Evolutionary conservation across 257 asterid species (phyloP), one percentile per base, ranked within the genome.

Genomic region (Solanum chaucha): DNA sequence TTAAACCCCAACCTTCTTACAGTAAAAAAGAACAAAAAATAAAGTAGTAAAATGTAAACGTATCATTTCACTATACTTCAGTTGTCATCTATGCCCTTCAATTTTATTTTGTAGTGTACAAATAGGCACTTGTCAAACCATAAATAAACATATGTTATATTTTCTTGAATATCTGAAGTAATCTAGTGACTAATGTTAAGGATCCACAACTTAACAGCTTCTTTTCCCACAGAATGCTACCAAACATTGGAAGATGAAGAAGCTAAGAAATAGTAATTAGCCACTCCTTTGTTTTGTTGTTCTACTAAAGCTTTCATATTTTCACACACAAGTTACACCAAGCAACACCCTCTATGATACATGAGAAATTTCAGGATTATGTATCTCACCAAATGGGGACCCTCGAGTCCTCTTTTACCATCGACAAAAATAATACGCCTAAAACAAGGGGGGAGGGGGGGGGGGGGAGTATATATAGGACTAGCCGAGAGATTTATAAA

Each of bases 261-360:
- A 40, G 35, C 59, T 13, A 38, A 75, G 13, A 40, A 75, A 40
- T 40, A 75, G 28, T n/a, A 75, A 40, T 75, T 22, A 40, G 22
- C 59, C n/a, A 40, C 30, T 75, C 59, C 20, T 22, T 75, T 22
- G 17, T 14, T 11, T 75, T 40, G 35, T 38, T 75, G 83, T 24
- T 19, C 59, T n/a, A 40, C 35, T 75, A 75, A 75, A 75, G 22
- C 59, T 75, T 40, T 71, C 59, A 40, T 75, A 86, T 89, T 92
- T 83, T 88, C 93, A 86, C 93, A 55, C 73, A 46, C 51, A 44
- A 46, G 87, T 84, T 89, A 89, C 92, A 92, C 88, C 82, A 88
- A 87, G 86, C 87, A 90, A 88, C 89, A 87, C 92, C 92, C 91
- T 89, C 92, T 92, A 91, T 91, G 85, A 87, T 92, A 92, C 95